Evolutionary conservation across 768 basidiomycete genomes (phyloP), one percentile per base, ranked within the genome.

Genomic region (Flagelloscypha sp.): DNA sequence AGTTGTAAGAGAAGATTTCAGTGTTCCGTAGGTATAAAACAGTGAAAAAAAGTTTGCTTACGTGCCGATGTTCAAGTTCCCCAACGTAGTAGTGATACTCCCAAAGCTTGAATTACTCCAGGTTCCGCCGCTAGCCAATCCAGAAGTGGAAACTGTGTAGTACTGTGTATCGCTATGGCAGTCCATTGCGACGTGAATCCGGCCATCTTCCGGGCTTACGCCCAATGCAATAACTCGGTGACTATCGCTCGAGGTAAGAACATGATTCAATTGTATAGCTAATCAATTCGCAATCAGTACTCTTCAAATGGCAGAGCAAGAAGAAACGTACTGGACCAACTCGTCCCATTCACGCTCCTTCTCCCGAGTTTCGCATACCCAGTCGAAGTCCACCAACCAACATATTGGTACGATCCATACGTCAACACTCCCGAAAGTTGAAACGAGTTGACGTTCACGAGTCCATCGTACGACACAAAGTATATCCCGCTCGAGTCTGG

Each of bases 361-460:
- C 68, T 56, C 5, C 57, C 67, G 5, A 70, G 58, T 12, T 66
- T 47, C 6, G 63, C 61, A n/a, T 42, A 42, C 2, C 61, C 46
- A 12, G 62, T 57, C 1, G 65, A 61, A 1, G 66, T 70, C 41
- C 66, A 70, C 68, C 68, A 70, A 2, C 50, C 65, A 22, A 60
- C 63, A 39, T 53, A 70, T 54, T 70, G 68, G 35, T 50, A 67
- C 40, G 50, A 55, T 13, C 50, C 47, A 41, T 58, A 56, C 4
- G 67, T 62, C 18, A 67, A 46, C 1, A 67, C 61, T 5, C 49
- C 64, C 10, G 62, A 64, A 9, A 63, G 52, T 33, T 68, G 66
- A 55, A 70, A 70, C 4, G 63, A 64, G 49, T 70, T 61, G 43
- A 66, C 61, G 38, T 68, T 68, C 27, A 70, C 64, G 25, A 70